These are phyloP conservation scores for Leccinum boreale DNA, from an alignment of 768 basidiomycete genomes.

Conservation along the genomic window DNA sequence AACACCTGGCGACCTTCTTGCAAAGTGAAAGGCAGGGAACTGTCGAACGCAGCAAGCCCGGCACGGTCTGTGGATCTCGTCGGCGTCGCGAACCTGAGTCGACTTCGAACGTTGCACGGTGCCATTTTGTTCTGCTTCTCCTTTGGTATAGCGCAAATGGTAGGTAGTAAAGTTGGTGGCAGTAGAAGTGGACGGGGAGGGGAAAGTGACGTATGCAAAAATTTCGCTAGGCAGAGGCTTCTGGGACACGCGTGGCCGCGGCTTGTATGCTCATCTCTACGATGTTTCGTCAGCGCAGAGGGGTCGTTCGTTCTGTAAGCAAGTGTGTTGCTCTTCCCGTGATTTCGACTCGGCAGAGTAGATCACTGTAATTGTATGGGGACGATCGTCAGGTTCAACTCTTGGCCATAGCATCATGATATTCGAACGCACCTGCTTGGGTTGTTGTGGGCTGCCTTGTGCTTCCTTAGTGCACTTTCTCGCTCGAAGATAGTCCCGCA, in stretches of 20 bases:
- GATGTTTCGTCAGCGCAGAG: constrained; percentile 15
- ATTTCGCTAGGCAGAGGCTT: background rate
- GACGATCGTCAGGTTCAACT: background rate
- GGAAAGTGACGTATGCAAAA: background rate
- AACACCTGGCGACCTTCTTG: background rate
- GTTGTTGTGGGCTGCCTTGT: constrained; percentile 5
- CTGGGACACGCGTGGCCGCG: background rate
- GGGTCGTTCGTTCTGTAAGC: constrained; percentile 14
- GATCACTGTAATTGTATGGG: background rate
- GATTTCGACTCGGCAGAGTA: background rate
- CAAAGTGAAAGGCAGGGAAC: background rate
- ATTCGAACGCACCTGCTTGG: constrained; percentile 1
- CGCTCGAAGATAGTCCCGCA: constrained; percentile 13
- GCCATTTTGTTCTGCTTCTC: background rate
- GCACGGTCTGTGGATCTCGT: background rate
- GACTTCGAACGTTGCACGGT: background rate
- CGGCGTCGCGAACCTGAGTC: background rate
- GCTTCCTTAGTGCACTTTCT: constrained; percentile 9
- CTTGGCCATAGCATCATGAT: background rate
- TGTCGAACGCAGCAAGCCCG: background rate
- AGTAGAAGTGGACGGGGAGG: background rate
- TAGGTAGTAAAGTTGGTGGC: background rate
- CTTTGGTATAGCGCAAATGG: too few species aligned
- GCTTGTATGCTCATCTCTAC: constrained; percentile 12
- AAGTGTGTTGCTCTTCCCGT: background rate